Conservation (phyloP, 345 rosid genomes). For the Abelmoschus esculentus region DNA sequence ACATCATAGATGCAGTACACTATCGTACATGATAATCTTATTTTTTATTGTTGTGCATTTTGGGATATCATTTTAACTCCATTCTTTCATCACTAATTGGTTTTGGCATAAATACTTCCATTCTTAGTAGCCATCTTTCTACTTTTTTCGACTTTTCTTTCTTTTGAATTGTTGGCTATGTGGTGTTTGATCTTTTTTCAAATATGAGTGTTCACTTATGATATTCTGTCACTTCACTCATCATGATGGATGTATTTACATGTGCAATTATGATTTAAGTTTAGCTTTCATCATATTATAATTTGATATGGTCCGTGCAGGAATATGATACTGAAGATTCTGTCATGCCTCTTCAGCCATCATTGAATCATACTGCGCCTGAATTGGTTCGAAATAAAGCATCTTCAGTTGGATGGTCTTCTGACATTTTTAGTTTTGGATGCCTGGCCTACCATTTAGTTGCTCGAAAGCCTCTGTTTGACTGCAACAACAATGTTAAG, state of each 20-base stretch:
- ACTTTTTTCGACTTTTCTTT: neutral
- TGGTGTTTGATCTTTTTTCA: neutral
- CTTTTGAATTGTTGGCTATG: neutral
- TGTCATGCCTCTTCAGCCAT: conserved; percentile 84
- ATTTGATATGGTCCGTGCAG: conserved; percentile 31
- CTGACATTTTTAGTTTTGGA: conserved; percentile 94
- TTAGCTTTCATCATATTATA: conserved; percentile 8
- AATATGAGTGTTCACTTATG: neutral
- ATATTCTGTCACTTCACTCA: neutral
- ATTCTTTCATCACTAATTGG: neutral
- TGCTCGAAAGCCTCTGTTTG: conserved; percentile 79
- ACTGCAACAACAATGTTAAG: conserved; percentile 94
- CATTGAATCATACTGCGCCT: conserved; percentile 87
- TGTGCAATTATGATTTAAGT: neutral
- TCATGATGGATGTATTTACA: neutral
- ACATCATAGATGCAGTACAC: neutral
- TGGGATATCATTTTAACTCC: neutral
- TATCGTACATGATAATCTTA: neutral
- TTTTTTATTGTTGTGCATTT: neutral
- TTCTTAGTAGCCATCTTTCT: neutral
- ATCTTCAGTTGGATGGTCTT: conserved; percentile 61
- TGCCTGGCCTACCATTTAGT: conserved; percentile 89
- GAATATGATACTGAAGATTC: conserved; percentile 97
- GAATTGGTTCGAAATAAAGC: conserved; percentile 72
- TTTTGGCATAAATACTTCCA: neutral